Percentiles rank a stretch among this genome's conserved stretches.
Conservation (phyloP, 2,329 filamentous ascomycete species). For the Cadophora gregata region DNA sequence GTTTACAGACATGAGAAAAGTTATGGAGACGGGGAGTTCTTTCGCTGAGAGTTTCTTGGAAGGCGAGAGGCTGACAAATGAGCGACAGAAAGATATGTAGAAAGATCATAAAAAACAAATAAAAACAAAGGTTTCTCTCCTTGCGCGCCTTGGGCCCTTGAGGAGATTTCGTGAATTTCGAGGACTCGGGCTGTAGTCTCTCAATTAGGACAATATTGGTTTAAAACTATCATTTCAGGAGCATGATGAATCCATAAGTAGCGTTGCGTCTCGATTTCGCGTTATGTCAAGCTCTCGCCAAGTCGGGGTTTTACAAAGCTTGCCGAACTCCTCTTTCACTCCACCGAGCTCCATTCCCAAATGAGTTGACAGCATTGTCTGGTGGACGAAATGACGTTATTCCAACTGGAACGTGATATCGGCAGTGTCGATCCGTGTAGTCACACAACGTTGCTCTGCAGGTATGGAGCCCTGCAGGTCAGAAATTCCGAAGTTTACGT, state of each 20-base stretch:
- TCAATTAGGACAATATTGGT: too few relatives aligned
- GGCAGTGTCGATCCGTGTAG: slow-evolving; percentile 7
- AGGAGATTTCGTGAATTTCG: too few relatives aligned
- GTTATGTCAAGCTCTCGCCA: neutral
- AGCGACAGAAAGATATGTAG: neutral
- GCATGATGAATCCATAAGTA: too few relatives aligned
- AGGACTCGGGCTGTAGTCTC: too few relatives aligned
- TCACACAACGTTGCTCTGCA: slow-evolving; percentile 10
- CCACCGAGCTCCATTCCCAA: neutral
- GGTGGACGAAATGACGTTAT: slow-evolving; percentile 3
- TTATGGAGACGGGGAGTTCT: slow-evolving; percentile 7
- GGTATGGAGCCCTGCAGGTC: neutral
- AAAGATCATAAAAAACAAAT: too few relatives aligned
- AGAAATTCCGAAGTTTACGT: neutral
- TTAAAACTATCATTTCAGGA: too few relatives aligned
- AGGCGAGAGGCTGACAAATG: neutral
- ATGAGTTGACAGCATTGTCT: neutral
- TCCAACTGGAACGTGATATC: slow-evolving; percentile 5
- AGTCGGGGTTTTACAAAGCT: neutral
- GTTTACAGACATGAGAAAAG: neutral
- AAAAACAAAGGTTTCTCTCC: too few relatives aligned
- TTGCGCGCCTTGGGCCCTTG: too few relatives aligned
- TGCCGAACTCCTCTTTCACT: neutral
- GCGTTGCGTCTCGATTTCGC: neutral
- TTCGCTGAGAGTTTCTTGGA: neutral